Evolutionary conservation across 1,139 yeast genomes (phyloP), one percentile per base, ranked within the genome.

Genomic region (Debaryomycetaceae sp.): DNA sequence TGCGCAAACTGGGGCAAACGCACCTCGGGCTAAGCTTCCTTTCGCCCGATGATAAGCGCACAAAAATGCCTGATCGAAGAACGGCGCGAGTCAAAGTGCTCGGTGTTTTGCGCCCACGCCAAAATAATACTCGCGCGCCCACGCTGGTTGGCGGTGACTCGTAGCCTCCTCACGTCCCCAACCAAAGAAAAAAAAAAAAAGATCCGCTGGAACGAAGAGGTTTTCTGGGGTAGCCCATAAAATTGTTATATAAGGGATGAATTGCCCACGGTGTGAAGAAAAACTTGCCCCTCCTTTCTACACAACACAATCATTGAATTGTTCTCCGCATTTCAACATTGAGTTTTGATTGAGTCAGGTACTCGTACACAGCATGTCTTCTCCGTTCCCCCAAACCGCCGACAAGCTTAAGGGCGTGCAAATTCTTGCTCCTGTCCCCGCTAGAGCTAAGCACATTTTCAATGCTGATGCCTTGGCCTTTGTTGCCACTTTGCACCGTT

Each of bases 401-500:
- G 78, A 71, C 44, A 60, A 71, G 44, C 56, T 80, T 35, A 69
- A 77, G 36, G 84, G 83, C 41, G 86, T 83, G 39, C 67, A 78
- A 49, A 61, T 83, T 39, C 56, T 75, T 41, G 91, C 83, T 16
- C 75, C 78, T 32, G 60, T 83, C 34, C 82, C 82, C 31, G 60
- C 59, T 37, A 60, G 58, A 28, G 79, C 86, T 18, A 65, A 69
- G 47, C 81, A 75, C 56, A 75, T 83, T 45, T 67, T 79, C 48
- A 75, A 80, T 35, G 61, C 72, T 10, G 88, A 80, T 41, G 86
- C 91, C 2, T 61, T 83, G 36, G 84, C 78, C 14, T 78, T 83
- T 46, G 70, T 83, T 35, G 86, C 88, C 15, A 72, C 82, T 24
- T 71, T 83, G 38, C 91, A 83, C 58, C 75, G 89, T 47, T 65